phyloP scores from a whole-genome alignment of 2,329 filamentous ascomycete species.

The Fusarium sp. region DNA sequence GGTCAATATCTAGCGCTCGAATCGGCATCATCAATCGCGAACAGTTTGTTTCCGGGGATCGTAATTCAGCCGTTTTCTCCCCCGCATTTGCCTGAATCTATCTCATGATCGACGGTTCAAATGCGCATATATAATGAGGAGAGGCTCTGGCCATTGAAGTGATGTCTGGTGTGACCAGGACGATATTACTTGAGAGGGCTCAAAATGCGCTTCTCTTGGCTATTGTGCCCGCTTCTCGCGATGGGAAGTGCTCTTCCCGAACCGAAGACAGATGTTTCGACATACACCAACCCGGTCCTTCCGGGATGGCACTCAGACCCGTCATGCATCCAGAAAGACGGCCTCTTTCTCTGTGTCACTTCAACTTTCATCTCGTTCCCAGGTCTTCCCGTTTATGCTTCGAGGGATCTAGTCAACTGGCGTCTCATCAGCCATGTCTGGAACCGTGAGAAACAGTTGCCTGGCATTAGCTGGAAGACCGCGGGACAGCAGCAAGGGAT shows the following conservation, averaged over 20 bases:
- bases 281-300: slow-evolving; percentile 54
- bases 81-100: slow-evolving; percentile 6
- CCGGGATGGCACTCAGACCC: slow-evolving; percentile 62
- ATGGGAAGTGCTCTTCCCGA: not conserved
- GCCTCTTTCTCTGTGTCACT: slow-evolving; percentile 61
- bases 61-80: not conserved
- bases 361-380: slow-evolving; percentile 64
- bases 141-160: too few relatives aligned
- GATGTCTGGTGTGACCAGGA: too few relatives aligned
- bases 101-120: not conserved
- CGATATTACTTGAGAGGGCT: not conserved
- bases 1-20: slow-evolving; percentile 7
- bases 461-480: slow-evolving; percentile 44
- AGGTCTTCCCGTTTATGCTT: slow-evolving; percentile 62
- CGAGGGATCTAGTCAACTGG: slow-evolving; percentile 61
- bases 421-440: slow-evolving; percentile 54
- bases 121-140: not conserved
- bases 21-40: not conserved
- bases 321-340: slow-evolving; percentile 53
- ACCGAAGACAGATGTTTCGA: not conserved
- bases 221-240: not conserved
- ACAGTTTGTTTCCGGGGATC: not conserved
- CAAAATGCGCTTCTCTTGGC: slow-evolving; percentile 2
- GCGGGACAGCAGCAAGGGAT: slow-evolving; percentile 50
- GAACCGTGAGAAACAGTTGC: slow-evolving; percentile 53